Evolutionary conservation across 108 stramenopile species (phyloP).

Genomic region (Mediolabrus comicus): DNA sequence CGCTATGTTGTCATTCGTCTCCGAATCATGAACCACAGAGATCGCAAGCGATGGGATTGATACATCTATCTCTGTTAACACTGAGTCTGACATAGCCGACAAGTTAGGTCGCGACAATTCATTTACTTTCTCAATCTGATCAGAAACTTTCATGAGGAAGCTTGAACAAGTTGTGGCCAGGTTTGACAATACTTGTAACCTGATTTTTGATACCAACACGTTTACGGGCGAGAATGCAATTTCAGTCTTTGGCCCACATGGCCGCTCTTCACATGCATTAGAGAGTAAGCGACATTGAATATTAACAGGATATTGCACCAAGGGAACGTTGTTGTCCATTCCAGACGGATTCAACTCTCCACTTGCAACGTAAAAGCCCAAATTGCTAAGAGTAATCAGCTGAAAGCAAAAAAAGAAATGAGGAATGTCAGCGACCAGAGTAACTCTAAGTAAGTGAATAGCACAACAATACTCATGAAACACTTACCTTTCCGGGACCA

Average conservation of each 20-base stretch:
- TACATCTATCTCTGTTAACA: conserved; percentile 4
- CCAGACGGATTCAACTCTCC: background rate
- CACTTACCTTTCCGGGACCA: background rate
- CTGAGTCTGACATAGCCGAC: conserved; percentile 9
- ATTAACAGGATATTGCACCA: background rate
- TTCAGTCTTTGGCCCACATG: background rate
- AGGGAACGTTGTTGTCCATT: background rate
- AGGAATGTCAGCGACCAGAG: background rate
- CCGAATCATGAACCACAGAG: background rate
- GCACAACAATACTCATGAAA: background rate
- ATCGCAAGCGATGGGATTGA: conserved; percentile 24
- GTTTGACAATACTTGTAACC: conserved; percentile 6
- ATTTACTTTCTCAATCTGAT: background rate
- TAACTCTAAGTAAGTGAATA: background rate
- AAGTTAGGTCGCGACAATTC: conserved; percentile 7
- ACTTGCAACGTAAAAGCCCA: background rate
- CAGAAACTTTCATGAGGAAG: background rate
- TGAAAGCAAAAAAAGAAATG: background rate
- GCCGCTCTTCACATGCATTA: background rate
- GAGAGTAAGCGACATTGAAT: background rate
- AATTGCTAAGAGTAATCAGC: background rate
- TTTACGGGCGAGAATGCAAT: conserved; percentile 2
- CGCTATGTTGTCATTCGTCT: background rate
- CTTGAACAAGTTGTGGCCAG: background rate
- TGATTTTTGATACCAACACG: conserved; percentile 26